Conservation (phyloP, 2,329 filamentous ascomycete genomes). For the Fusarium dimerum region DNA sequence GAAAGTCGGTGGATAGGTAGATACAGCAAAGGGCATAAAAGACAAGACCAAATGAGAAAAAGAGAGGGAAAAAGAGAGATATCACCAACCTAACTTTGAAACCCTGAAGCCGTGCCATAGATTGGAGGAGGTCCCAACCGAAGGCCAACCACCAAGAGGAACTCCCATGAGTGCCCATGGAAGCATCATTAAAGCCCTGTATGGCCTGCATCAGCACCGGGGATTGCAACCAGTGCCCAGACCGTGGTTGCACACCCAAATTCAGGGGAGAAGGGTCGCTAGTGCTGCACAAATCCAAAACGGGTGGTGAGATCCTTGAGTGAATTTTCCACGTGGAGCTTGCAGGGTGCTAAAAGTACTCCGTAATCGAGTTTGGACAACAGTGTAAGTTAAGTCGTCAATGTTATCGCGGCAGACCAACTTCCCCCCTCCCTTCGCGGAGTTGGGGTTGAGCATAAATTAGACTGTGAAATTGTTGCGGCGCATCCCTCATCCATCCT, state of each 20-base stretch:
- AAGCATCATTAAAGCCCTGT: conserved; percentile 14
- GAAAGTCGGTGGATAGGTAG: no score
- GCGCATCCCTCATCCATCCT: background rate
- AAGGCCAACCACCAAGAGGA: conserved; percentile 6
- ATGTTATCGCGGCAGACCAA: conserved; percentile 21
- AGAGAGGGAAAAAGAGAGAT: background rate
- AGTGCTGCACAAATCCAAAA: conserved; percentile 32
- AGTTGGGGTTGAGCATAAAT: conserved; percentile 8
- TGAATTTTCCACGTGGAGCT: conserved; percentile 34
- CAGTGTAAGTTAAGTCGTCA: conserved; percentile 28
- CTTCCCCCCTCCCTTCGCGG: conserved; percentile 13
- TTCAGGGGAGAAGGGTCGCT: conserved; percentile 11
- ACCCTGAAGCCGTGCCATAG: conserved; percentile 7
- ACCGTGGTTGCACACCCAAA: background rate
- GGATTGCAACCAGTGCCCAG: background rate
- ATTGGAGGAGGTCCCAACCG: conserved; percentile 17
- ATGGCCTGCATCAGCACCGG: conserved; percentile 13
- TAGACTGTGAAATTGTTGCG: conserved; percentile 3
- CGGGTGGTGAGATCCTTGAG: conserved; percentile 18
- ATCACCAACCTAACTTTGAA: conserved; percentile 9
- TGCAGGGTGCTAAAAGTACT: conserved; percentile 28
- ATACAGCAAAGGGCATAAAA: no score
- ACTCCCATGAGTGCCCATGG: conserved; percentile 11
- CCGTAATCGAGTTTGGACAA: conserved; percentile 23
- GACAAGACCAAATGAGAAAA: background rate